Evolutionary conservation across 116 monocot genomes (phyloP).

Genomic region (Trichopus zeylanicus): DNA sequence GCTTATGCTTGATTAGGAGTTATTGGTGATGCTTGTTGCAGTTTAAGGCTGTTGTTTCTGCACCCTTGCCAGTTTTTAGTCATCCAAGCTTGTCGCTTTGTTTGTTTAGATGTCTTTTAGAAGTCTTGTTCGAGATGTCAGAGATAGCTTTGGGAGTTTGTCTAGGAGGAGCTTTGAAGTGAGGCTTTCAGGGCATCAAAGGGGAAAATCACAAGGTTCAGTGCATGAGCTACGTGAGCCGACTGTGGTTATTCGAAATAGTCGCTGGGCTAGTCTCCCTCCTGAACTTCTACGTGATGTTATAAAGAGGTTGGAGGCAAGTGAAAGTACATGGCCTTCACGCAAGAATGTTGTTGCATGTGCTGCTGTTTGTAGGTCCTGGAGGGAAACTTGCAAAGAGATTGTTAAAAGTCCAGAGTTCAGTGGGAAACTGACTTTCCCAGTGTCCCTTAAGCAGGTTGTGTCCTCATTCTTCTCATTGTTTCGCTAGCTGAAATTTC

Average conservation of each 20-base stretch:
- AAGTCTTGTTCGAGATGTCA: conserved; percentile 51
- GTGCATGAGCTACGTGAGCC: conserved; percentile 24
- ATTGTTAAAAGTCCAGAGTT: conserved; percentile 44
- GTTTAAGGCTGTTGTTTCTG: not conserved
- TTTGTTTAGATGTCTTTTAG: conserved; percentile 49
- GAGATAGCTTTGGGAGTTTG: conserved; percentile 49
- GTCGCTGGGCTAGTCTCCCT: conserved; percentile 48
- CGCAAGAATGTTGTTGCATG: conserved; percentile 50
- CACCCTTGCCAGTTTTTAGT: not conserved
- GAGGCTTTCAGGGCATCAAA: conserved; percentile 36
- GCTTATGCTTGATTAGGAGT: not conserved
- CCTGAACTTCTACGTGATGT: conserved; percentile 47
- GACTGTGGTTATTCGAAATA: conserved; percentile 7
- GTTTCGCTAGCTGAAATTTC: too few relatives aligned
- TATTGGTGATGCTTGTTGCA: not conserved
- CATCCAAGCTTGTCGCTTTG: not conserved
- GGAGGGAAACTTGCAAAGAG: conserved; percentile 55
- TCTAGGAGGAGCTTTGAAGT: conserved; percentile 56
- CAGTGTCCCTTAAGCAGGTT: conserved; percentile 48
- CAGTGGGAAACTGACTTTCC: conserved; percentile 48
- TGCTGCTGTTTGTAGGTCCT: conserved; percentile 47
- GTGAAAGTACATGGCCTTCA: conserved; percentile 45
- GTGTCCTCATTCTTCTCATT: not conserved
- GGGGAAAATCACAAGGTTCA: conserved; percentile 26
- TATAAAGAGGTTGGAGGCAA: conserved; percentile 42